Evolutionary conservation across 495 filamentous ascomycete genomes (phyloP).

Genomic region (Penicillium canescens): DNA sequence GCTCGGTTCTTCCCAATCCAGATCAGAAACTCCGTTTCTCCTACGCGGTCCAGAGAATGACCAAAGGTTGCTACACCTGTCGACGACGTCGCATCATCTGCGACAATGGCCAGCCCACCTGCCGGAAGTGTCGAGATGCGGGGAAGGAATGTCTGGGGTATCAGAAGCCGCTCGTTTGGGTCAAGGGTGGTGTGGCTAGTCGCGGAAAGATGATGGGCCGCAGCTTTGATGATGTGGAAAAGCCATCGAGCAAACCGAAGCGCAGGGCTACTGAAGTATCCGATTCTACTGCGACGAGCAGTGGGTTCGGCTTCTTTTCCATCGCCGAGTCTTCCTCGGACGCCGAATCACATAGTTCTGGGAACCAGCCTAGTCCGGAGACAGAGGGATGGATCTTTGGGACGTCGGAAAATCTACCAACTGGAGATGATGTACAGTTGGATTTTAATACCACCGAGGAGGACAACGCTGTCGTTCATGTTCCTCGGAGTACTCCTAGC

Average conservation of each 20-base stretch:
- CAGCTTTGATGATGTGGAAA: constrained; percentile 42
- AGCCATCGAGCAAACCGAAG: constrained; percentile 6
- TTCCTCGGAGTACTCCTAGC: constrained; percentile 2
- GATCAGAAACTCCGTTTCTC: constrained; percentile 13
- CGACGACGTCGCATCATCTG: constrained; percentile 54
- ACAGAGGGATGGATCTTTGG: constrained; percentile 17
- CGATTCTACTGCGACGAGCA: not conserved
- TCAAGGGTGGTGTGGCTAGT: constrained; percentile 52
- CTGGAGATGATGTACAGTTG: not conserved
- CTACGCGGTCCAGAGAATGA: constrained; percentile 31
- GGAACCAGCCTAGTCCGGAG: constrained; percentile 18
- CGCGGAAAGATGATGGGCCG: constrained; percentile 54
- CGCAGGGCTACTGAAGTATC: not conserved
- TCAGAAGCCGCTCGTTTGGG: constrained; percentile 54
- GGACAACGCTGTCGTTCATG: constrained; percentile 13
- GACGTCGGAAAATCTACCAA: not conserved
- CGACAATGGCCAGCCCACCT: constrained; percentile 63
- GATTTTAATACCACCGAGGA: constrained; percentile 2
- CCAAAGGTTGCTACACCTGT: constrained; percentile 52
- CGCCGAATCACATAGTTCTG: constrained; percentile 19
- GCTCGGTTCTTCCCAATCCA: constrained; percentile 16
- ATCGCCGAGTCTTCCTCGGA: constrained; percentile 21
- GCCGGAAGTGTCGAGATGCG: constrained; percentile 63
- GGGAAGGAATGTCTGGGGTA: constrained; percentile 64
- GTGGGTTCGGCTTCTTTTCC: constrained; percentile 11